Evolutionary conservation across 768 basidiomycete species (phyloP).

Genomic region (Lactarius evosmus): DNA sequence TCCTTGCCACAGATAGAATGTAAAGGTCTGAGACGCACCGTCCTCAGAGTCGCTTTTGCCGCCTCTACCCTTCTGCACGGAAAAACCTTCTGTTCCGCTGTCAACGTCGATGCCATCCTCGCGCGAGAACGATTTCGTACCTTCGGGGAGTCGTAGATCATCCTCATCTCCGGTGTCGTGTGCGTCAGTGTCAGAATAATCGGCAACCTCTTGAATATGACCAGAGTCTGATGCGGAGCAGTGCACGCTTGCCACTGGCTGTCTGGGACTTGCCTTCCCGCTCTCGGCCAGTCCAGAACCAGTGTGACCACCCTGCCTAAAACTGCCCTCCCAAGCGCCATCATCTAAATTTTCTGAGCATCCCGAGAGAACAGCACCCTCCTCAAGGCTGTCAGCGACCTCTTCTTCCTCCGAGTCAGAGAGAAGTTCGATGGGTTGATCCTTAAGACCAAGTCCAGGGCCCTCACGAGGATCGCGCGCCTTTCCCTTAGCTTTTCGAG

Average conservation of each 20-base stretch:
- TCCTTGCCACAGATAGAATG: background rate
- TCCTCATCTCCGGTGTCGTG: slow-evolving; percentile 24
- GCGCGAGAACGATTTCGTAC: background rate
- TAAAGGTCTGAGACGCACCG: slow-evolving; percentile 27
- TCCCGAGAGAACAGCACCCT: slow-evolving; percentile 35
- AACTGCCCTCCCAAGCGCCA: slow-evolving; percentile 30
- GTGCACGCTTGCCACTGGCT: slow-evolving; percentile 23
- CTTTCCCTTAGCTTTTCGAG: slow-evolving; percentile 51
- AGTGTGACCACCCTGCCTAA: slow-evolving; percentile 28
- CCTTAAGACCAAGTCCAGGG: slow-evolving; percentile 45
- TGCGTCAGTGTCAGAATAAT: slow-evolving; percentile 26
- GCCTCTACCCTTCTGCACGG: slow-evolving; percentile 38
- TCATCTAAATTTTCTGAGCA: slow-evolving; percentile 62
- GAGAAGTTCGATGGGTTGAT: slow-evolving; percentile 48
- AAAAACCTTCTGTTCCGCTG: slow-evolving; percentile 29
- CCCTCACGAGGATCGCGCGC: slow-evolving; percentile 60
- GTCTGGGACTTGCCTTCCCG: slow-evolving; percentile 26
- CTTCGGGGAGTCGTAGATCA: slow-evolving; percentile 1
- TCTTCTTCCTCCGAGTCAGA: slow-evolving; percentile 38
- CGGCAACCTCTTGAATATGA: slow-evolving; percentile 35
- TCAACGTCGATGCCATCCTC: slow-evolving; percentile 17
- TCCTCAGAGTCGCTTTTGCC: slow-evolving; percentile 45
- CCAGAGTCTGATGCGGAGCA: slow-evolving; percentile 24
- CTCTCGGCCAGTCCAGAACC: slow-evolving; percentile 29
- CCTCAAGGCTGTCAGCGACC: slow-evolving; percentile 33